Percentiles rank a stretch among this genome's conserved stretches.
Evolutionary conservation across 129 eudicot species (phyloP).

Genomic region (Heracleum sosnowskyi): DNA sequence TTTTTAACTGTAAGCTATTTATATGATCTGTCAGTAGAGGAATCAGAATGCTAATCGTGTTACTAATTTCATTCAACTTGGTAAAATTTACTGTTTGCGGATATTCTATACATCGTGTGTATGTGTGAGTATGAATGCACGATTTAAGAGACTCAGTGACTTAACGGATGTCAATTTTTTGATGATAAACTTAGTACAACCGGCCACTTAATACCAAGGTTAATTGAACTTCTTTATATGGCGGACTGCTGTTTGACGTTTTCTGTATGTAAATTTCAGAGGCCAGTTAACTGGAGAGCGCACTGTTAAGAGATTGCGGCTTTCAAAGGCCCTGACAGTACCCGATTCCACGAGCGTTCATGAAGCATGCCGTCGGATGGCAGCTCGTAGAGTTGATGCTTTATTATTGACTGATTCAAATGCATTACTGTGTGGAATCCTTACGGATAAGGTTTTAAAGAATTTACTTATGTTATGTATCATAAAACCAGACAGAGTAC

Average conservation of each 20-base stretch:
- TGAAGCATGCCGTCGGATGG: conserved; percentile 96
- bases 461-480: background rate
- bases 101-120: background rate
- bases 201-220: background rate
- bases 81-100: background rate
- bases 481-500: background rate
- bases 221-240: background rate
- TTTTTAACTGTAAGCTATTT: background rate
- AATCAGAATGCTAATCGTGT: background rate
- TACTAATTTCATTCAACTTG: background rate
- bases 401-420: conserved; percentile 83
- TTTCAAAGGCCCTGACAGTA: conserved; percentile 83
- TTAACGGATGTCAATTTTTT: background rate
- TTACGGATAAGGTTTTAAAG: conserved; percentile 77
- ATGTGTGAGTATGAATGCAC: background rate
- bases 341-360: conserved; percentile 74
- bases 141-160: background rate
- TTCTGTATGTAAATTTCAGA: background rate
- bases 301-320: conserved; percentile 83
- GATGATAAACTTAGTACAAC: background rate
- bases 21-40: background rate
- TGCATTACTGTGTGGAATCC: conserved; percentile 88
- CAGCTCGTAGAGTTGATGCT: conserved; percentile 91
- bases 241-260: background rate
- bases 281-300: conserved; percentile 65